phyloP scores from a whole-genome alignment of 495 filamentous ascomycete species.

The Neurospora terricola region DNA sequence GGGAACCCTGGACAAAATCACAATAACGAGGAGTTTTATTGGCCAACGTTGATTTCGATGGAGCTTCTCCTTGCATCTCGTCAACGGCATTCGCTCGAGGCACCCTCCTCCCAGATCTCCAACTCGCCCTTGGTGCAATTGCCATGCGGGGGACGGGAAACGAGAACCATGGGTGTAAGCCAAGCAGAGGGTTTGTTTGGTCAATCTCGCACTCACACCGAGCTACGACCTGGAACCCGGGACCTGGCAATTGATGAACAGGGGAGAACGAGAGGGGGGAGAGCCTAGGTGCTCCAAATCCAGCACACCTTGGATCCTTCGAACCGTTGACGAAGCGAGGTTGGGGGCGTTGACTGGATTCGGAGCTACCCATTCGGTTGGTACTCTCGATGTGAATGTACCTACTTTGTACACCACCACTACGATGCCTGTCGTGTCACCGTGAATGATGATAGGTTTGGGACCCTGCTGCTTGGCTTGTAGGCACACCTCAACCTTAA shows the following conservation, averaged over 20 bases:
- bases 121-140: not conserved
- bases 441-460: not conserved
- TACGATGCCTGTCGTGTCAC: not conserved
- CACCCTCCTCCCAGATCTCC: not conserved
- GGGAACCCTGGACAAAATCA: not conserved
- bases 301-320: not conserved
- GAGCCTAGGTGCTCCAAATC: not conserved
- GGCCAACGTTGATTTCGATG: not conserved
- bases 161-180: not conserved
- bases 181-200: not conserved
- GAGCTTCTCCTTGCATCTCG: not conserved
- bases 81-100: not conserved
- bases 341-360: not conserved
- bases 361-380: not conserved
- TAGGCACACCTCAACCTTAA: not conserved
- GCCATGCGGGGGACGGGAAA: not conserved
- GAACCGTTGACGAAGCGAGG: not conserved
- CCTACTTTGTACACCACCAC: not conserved
- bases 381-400: not conserved
- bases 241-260: not conserved
- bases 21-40: not conserved
- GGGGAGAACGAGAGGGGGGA: not conserved
- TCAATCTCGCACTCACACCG: not conserved
- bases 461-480: not conserved
- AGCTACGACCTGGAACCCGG: not conserved